These are phyloP conservation scores for Penicillium sp. DNA, from an alignment of 2,329 filamentous ascomycete genomes.

Conservation along the genomic window DNA sequence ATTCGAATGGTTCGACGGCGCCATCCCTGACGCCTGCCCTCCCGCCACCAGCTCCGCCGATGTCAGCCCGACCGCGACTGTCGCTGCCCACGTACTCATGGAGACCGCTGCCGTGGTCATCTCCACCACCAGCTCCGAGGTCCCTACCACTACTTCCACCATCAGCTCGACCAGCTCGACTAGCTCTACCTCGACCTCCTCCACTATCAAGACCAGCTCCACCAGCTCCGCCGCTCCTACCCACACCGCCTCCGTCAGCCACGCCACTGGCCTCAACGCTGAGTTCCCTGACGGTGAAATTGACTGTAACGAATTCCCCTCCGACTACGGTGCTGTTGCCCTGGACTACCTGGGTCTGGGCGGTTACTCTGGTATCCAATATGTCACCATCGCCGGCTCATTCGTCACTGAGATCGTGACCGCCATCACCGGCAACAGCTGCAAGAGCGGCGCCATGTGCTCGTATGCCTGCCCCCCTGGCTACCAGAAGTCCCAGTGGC, in stretches of 20 bases:
- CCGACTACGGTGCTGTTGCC: conserved; percentile 69
- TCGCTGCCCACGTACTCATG: too few relatives aligned
- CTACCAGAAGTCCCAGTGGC: conserved; percentile 91
- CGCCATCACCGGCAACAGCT: conserved; percentile 55
- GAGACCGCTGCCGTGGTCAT: too few relatives aligned
- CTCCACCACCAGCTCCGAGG: conserved; percentile 27
- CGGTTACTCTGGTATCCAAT: conserved; percentile 78
- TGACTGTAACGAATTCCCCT: conserved; percentile 68
- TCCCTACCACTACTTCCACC: conserved; percentile 36
- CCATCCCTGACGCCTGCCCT: conserved; percentile 51
- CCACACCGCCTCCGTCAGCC: conserved; percentile 21
- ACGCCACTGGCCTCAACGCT: conserved; percentile 50
- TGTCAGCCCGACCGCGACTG: conserved; percentile 16
- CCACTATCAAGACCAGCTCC: conserved; percentile 20
- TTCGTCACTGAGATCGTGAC: conserved; percentile 62
- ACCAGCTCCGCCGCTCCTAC: conserved; percentile 11
- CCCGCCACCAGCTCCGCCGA: conserved; percentile 20
- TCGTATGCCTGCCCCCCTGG: conserved; percentile 90
- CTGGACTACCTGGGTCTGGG: conserved; percentile 62
- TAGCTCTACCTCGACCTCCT: conserved; percentile 11
- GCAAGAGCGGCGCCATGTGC: conserved; percentile 65
- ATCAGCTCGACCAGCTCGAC: conserved; percentile 23
- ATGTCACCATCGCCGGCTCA: conserved; percentile 46
- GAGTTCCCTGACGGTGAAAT: conserved; percentile 72
- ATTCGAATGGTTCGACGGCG: conserved; percentile 58